Evolutionary conservation across 2,329 filamentous ascomycete genomes (phyloP).

Genomic region (Macrophomina tecta): DNA sequence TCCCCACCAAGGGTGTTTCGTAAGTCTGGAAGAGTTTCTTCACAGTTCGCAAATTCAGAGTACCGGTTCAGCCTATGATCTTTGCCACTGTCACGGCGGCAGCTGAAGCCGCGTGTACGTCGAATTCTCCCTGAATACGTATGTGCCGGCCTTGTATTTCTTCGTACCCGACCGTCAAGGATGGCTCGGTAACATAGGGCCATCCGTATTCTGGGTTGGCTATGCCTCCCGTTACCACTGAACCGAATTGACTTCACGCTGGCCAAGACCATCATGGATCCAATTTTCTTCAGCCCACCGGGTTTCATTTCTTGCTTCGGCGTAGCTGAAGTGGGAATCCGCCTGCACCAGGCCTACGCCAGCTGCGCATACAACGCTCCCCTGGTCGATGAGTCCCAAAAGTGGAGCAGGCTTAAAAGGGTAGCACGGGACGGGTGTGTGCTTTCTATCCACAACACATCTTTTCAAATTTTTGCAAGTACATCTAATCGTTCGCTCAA

Average conservation of each 20-base stretch:
- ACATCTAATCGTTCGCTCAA: too few relatives aligned
- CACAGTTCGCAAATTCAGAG: background rate
- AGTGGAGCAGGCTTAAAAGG: conserved; percentile 6
- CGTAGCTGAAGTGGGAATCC: background rate
- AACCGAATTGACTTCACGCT: too few relatives aligned
- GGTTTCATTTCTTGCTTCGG: background rate
- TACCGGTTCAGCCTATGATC: background rate
- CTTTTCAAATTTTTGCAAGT: too few relatives aligned
- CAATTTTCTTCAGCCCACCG: background rate
- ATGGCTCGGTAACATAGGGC: too few relatives aligned
- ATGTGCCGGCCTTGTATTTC: too few relatives aligned
- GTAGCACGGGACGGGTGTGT: background rate
- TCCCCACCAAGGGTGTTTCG: background rate
- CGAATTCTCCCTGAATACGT: too few relatives aligned
- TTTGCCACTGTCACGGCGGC: background rate
- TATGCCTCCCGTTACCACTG: too few relatives aligned
- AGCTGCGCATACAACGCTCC: background rate
- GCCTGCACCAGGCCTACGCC: background rate
- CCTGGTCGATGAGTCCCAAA: background rate
- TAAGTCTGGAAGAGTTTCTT: background rate
- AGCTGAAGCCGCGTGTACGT: conserved; percentile 1
- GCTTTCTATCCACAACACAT: too few relatives aligned
- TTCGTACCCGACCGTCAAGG: too few relatives aligned
- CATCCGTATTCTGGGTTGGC: too few relatives aligned
- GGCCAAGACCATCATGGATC: too few relatives aligned